These are phyloP conservation scores for Aspergillus indologenus DNA, from an alignment of 495 filamentous ascomycete species.

Conservation along the genomic window DNA sequence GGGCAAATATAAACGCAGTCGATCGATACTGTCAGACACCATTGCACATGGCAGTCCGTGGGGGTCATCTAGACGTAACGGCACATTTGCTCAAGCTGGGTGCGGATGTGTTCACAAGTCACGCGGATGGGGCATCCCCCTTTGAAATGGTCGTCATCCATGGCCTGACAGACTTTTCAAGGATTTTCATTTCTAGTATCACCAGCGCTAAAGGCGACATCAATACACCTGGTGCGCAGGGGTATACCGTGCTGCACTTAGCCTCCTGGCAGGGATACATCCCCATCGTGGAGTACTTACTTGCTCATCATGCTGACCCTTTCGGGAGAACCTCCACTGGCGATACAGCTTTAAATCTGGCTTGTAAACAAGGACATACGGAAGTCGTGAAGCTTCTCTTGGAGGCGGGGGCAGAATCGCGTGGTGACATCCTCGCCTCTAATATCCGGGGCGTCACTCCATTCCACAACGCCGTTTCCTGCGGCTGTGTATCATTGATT, in stretches of 20 bases:
- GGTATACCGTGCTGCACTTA: not conserved
- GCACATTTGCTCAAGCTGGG: not conserved
- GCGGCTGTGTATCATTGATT: not conserved
- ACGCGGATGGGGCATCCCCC: not conserved
- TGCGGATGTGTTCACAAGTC: not conserved
- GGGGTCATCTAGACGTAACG: not conserved
- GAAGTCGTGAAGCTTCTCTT: constrained; percentile 1
- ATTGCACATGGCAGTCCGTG: not conserved
- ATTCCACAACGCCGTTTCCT: not conserved
- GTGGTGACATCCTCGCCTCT: not conserved
- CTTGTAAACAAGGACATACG: not conserved
- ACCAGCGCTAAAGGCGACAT: not conserved
- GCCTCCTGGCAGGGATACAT: not conserved
- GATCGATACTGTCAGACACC: not conserved
- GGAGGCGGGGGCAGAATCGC: not conserved
- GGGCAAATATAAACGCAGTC: not conserved
- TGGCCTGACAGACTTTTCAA: not conserved
- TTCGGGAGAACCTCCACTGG: not conserved
- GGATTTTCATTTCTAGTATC: not conserved
- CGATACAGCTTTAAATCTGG: not conserved
- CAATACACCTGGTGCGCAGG: not conserved
- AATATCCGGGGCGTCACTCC: not conserved
- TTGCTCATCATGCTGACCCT: not conserved
- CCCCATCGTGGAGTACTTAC: not conserved
- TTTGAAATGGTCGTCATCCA: not conserved